Percentiles rank a stretch among this genome's conserved stretches.
phyloP scores from a whole-genome alignment of 2,329 filamentous ascomycete species.

The Dactylellina drechsleri region DNA sequence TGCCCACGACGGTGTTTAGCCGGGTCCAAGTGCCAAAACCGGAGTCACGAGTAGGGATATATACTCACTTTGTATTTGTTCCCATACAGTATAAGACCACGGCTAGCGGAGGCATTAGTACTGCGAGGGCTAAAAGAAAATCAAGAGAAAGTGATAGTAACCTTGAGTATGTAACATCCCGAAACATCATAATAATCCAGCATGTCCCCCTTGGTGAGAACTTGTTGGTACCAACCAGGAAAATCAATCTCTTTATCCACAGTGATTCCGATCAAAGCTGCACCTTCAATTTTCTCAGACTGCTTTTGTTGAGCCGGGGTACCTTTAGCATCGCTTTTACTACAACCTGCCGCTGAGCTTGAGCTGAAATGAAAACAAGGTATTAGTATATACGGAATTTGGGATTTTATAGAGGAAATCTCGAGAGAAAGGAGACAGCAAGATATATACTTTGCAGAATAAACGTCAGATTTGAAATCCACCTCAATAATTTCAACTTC shows the following conservation, averaged over 20 bases:
- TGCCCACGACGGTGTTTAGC: background rate
- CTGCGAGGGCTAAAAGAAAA: slow-evolving; percentile 5
- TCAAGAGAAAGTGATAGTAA: slow-evolving; percentile 53
- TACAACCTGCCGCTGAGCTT: slow-evolving; percentile 57
- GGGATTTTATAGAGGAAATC: background rate
- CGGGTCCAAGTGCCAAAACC: background rate
- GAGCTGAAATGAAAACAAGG: background rate
- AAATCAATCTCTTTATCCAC: slow-evolving; percentile 87
- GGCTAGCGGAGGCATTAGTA: slow-evolving; percentile 63
- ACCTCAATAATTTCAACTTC: slow-evolving; percentile 57
- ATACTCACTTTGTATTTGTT: slow-evolving; percentile 69
- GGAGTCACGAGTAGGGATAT: background rate
- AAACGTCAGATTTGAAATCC: slow-evolving; percentile 47
- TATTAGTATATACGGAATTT: slow-evolving; percentile 2
- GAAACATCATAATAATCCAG: slow-evolving; percentile 98
- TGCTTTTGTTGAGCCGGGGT: slow-evolving; percentile 63
- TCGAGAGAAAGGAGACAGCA: background rate
- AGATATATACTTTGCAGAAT: slow-evolving; percentile 15
- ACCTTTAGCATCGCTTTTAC: slow-evolving; percentile 63
- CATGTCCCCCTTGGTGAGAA: slow-evolving; percentile 96
- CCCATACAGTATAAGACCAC: slow-evolving; percentile 74
- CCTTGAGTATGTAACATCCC: slow-evolving; percentile 95
- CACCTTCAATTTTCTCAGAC: slow-evolving; percentile 67
- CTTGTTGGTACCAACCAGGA: slow-evolving; percentile 95
- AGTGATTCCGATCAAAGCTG: slow-evolving; percentile 84